Evolutionary conservation across 768 basidiomycete genomes (phyloP).

Genomic region (Suillus paluster): DNA sequence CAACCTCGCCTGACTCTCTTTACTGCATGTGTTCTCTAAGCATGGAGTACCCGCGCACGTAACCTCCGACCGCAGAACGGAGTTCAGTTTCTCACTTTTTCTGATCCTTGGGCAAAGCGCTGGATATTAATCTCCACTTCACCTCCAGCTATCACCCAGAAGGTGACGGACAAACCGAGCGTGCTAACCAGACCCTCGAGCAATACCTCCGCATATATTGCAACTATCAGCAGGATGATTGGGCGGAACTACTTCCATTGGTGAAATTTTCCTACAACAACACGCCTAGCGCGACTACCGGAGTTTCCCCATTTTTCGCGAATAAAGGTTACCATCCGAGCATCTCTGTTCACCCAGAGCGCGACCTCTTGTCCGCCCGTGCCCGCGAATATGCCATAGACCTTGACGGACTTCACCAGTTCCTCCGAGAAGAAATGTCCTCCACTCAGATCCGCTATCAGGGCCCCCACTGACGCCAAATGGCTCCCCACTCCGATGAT

Average conservation of each 20-base stretch:
- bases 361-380: constrained; percentile 15
- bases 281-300: constrained; percentile 27
- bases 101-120: constrained; percentile 27
- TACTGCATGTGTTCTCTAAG: constrained; percentile 24
- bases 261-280: constrained; percentile 41
- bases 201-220: too few species aligned
- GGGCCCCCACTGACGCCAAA: too few species aligned
- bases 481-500: too few species aligned
- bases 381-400: constrained; percentile 25
- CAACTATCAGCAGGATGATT: too few species aligned
- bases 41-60: too few species aligned
- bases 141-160: constrained; percentile 32
- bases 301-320: constrained; percentile 36
- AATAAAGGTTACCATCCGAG: too few species aligned
- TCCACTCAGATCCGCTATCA: too few species aligned
- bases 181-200: too few species aligned
- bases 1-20: constrained; percentile 13
- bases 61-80: too few species aligned
- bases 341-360: constrained; percentile 19
- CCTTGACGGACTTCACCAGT: constrained; percentile 23
- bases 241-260: constrained; percentile 34
- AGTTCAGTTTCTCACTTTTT: constrained; percentile 41
- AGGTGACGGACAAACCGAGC: constrained; percentile 26
- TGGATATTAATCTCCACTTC: constrained; percentile 27
- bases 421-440: constrained; percentile 22